phyloP scores from a whole-genome alignment of 306 rosid species.

The Lupinus albus region DNA sequence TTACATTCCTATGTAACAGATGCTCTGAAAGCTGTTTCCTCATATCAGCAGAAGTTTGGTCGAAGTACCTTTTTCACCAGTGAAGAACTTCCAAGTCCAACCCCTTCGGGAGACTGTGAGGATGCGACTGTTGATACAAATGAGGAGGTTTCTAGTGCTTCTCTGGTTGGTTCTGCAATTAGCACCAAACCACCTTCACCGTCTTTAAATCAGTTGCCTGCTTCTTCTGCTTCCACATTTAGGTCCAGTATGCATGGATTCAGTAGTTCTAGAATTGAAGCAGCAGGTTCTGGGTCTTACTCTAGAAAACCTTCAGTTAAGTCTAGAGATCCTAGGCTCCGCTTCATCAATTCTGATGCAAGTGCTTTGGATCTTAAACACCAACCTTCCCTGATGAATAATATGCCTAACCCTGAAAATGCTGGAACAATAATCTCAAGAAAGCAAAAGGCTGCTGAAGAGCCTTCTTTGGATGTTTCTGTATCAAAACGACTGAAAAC shows the following conservation, averaged over 20 bases:
- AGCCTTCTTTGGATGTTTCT: conserved; percentile 57
- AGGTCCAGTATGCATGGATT: conserved; percentile 52
- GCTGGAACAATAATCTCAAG: conserved; percentile 56
- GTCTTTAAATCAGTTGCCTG: conserved; percentile 46
- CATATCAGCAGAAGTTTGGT: conserved; percentile 92
- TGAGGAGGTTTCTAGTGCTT: conserved; percentile 80
- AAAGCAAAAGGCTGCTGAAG: conserved; percentile 71
- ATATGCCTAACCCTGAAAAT: conserved; percentile 58
- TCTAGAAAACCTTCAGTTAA: conserved; percentile 63
- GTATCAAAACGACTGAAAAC: conserved; percentile 65
- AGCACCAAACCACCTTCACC: conserved; percentile 44
- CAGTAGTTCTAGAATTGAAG: conserved; percentile 45
- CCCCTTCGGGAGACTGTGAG: conserved; percentile 81
- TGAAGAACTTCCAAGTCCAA: conserved; percentile 96
- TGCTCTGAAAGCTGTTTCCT: conserved; percentile 83
- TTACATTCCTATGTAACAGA: conserved; percentile 77
- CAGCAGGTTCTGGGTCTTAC: conserved; percentile 46
- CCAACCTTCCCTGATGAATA: conserved; percentile 47
- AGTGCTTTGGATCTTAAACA: conserved; percentile 59
- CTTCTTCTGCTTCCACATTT: conserved; percentile 46
- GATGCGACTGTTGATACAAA: conserved; percentile 55
- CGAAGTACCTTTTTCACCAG: conserved; percentile 63
- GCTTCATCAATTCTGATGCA: conserved; percentile 63
- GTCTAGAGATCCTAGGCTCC: conserved; percentile 94
- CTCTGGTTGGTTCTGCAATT: conserved; percentile 40